Evolutionary conservation across 306 rosid species (phyloP).

Genomic region (Rosa chinensis): DNA sequence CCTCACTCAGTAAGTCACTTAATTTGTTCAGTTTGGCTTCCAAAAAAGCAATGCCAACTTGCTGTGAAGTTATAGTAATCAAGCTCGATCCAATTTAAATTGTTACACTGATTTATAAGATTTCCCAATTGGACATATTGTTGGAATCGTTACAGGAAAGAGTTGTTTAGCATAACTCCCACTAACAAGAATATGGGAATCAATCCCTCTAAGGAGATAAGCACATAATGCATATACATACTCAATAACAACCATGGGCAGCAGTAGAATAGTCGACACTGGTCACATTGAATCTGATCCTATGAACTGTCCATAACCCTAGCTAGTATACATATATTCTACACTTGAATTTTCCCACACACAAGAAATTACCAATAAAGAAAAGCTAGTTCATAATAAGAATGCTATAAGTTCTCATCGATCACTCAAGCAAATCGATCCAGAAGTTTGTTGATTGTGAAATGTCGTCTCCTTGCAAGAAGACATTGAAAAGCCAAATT

Average conservation of each 20-base stretch:
- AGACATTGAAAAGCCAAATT: not conserved
- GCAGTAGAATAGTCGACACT: not conserved
- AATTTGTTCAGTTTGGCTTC: too few relatives aligned
- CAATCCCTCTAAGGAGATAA: not conserved
- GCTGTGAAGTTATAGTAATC: too few relatives aligned
- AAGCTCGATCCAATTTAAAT: too few relatives aligned
- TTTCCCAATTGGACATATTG: not conserved
- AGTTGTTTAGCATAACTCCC: not conserved
- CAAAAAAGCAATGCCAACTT: too few relatives aligned
- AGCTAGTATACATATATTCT: not conserved
- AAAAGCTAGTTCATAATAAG: not conserved
- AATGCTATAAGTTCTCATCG: not conserved
- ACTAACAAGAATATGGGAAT: not conserved
- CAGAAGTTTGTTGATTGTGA: not conserved
- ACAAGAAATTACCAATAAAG: not conserved
- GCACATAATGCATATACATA: not conserved
- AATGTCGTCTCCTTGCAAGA: not conserved
- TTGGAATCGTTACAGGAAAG: not conserved
- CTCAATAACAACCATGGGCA: not conserved
- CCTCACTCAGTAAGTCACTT: conserved; percentile 28
- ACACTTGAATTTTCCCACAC: not conserved
- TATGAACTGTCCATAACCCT: not conserved
- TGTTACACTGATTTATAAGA: not conserved
- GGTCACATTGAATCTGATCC: not conserved
- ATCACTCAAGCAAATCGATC: not conserved